A percentile compares a stretch with the other conserved stretches of the same genome.
phyloP scores from a whole-genome alignment of 1,139 yeast species.

The Suhomyces taliae region DNA sequence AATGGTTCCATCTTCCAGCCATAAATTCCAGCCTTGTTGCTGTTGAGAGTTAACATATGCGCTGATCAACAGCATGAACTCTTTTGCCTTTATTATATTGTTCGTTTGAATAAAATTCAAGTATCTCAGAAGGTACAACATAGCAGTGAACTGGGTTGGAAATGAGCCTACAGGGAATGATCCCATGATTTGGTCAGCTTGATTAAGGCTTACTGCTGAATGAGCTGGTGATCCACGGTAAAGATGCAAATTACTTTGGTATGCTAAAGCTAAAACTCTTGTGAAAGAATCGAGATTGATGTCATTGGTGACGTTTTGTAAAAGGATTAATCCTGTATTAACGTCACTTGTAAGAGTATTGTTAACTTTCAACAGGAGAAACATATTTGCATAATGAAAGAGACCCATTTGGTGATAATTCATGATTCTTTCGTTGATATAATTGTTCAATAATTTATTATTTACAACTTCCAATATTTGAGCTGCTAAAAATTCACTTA shows the following conservation, averaged over 20 bases:
- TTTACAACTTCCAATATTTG: conserved; percentile 30
- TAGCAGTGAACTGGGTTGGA: conserved; percentile 34
- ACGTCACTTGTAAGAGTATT: conserved; percentile 26
- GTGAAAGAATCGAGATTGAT: conserved; percentile 17
- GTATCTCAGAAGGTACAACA: conserved; percentile 24
- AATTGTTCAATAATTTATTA: conserved; percentile 27
- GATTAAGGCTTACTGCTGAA: conserved; percentile 15
- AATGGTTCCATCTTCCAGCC: conserved; percentile 30
- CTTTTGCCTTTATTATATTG: conserved; percentile 21
- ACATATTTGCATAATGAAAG: conserved; percentile 19
- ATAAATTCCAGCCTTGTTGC: conserved; percentile 19
- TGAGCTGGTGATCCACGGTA: conserved; percentile 29
- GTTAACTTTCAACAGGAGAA: conserved; percentile 30
- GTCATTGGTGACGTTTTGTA: conserved; percentile 22
- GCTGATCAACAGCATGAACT: conserved; percentile 25
- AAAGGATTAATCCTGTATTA: conserved; percentile 24
- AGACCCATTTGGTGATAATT: conserved; percentile 18
- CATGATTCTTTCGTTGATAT: conserved; percentile 25
- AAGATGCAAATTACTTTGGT: conserved; percentile 25
- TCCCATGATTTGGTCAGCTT: conserved; percentile 14
- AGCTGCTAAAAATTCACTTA: conserved; percentile 34
- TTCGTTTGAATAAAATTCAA: conserved; percentile 26
- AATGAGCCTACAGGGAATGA: not conserved
- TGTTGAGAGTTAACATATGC: conserved; percentile 25
- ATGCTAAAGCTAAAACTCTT: conserved; percentile 22